Base-by-base conservation (phyloP, 345 rosid species). In the Eucalyptus marginata region DNA sequence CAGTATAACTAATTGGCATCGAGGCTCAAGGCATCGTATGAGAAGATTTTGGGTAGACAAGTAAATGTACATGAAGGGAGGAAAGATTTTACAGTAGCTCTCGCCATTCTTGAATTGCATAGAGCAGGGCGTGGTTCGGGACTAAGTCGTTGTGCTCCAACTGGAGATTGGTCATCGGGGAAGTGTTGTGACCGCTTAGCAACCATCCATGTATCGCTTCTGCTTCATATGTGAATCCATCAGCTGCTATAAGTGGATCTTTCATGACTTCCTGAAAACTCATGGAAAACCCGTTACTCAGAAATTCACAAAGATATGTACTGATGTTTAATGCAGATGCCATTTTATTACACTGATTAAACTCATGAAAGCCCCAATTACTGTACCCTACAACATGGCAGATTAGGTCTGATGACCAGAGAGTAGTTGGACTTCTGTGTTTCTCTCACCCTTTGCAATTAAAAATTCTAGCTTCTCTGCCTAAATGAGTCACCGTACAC, bases 81-180 rank as follows among this genome's bases (percentile, higher is more conserved):
- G 76, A 22, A 86, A 36, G 46, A 31, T 33, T 79, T 94, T 94
- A 96, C 92, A 94, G 90, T 88, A 88, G 92, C 86, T 93, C 95
- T 90, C 87, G 93, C 99, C 97, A 97, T 88, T 95, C 99, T 90
- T 91, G 94, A 89, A 97, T 97, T 59, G 99, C 99, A 29, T 91
- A 94, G 91, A 92, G 95, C 86, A 97, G 97, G 79, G 98, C 97
- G 50, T 96, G 94, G 90, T 97, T 97, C 40, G 97, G 99, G 89
- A 97, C 92, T 62, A 97, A 93, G 81, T 92, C 88, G 90, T 94
- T 93, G 92, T 96, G 94, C 86, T 93, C 95, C 71, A 97, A 95
- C 93, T 91, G 92, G 40, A 96, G 94, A 92, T 97, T 97, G 64
- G 99, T 97, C 99, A 97, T 97, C 1, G 99, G 99, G 11, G 99